A percentile compares a stretch with the other conserved stretches of the same genome.
phyloP scores from a whole-genome alignment of 495 filamentous ascomycete species.

The Margaritispora aquatica region DNA sequence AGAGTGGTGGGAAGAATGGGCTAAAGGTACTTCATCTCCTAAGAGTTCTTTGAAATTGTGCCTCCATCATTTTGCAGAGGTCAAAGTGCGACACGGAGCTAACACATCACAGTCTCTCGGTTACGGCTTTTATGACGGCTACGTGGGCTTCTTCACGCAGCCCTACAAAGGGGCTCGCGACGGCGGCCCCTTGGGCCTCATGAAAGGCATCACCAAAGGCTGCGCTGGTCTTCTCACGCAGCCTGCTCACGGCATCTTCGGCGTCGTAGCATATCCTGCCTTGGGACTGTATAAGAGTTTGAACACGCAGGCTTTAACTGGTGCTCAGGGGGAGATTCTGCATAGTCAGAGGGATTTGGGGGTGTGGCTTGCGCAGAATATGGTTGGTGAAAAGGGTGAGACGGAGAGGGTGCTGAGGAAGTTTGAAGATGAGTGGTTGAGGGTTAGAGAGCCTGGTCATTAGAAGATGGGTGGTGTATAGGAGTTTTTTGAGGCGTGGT shows the following conservation, averaged over 20 bases:
- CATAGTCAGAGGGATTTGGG: conserved; percentile 3
- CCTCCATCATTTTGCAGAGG: too few species aligned
- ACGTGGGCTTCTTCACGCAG: conserved; percentile 11
- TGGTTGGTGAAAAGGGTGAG: not conserved
- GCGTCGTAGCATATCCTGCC: conserved; percentile 4
- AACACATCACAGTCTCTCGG: conserved; percentile 11
- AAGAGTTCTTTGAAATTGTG: not conserved
- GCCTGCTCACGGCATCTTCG: conserved; percentile 10
- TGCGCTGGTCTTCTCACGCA: conserved; percentile 1
- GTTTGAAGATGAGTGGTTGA: conserved; percentile 5
- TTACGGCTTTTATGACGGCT: conserved; percentile 15
- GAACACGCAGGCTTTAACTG: conserved; percentile 3
- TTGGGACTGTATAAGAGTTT: conserved; percentile 7
- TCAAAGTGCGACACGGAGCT: too few species aligned
- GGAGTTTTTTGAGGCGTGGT: too few species aligned
- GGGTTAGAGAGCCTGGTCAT: not conserved
- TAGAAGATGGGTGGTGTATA: not conserved
- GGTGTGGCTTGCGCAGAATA: conserved; percentile 1
- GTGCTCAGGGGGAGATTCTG: conserved; percentile 12
- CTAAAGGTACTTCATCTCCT: conserved; percentile 29
- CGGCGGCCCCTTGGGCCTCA: conserved; percentile 9
- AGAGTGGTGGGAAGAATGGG: conserved; percentile 47
- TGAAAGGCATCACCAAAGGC: conserved; percentile 17
- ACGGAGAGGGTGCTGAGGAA: conserved; percentile 3
- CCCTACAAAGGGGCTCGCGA: conserved; percentile 17